These are phyloP conservation scores for Epithele typhae DNA, from an alignment of 768 basidiomycete genomes.

Conservation along the genomic window DNA sequence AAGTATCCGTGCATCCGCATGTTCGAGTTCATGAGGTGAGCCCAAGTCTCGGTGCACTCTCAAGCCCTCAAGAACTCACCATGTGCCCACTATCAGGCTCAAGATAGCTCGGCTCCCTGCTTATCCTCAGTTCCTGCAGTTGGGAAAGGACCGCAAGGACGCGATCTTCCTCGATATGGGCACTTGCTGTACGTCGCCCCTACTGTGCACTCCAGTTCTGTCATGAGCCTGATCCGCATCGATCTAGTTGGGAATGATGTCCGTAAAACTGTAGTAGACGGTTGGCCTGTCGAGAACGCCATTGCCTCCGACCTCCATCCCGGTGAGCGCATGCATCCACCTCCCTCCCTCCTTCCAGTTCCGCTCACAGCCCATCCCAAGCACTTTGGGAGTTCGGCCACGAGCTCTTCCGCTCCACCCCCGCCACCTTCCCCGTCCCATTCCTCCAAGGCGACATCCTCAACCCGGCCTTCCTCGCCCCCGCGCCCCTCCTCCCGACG, in stretches of 20 bases:
- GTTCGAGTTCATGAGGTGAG: constrained; percentile 22
- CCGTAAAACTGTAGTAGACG: constrained; percentile 37
- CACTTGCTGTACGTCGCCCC: constrained; percentile 34
- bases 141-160: constrained; percentile 31
- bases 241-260: constrained; percentile 37
- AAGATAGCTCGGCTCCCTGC: constrained; percentile 22
- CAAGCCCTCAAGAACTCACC: neutral
- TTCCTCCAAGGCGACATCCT: constrained; percentile 57
- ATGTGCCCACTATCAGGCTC: constrained; percentile 10
- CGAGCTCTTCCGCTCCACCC: constrained; percentile 49
- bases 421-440: constrained; percentile 45
- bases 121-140: constrained; percentile 28
- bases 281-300: constrained; percentile 36
- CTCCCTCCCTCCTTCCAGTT: too few relatives aligned
- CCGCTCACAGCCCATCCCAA: too few relatives aligned
- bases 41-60: neutral
- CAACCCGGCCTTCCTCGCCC: constrained; percentile 37
- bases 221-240: neutral
- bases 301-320: constrained; percentile 34
- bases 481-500: neutral
- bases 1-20: constrained; percentile 29
- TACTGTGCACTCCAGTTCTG: neutral
- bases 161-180: constrained; percentile 43
- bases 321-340: too few relatives aligned
- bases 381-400: constrained; percentile 63